phyloP scores from a whole-genome alignment of 129 eudicot species.

The Rutidosis leptorrhynchoides region DNA sequence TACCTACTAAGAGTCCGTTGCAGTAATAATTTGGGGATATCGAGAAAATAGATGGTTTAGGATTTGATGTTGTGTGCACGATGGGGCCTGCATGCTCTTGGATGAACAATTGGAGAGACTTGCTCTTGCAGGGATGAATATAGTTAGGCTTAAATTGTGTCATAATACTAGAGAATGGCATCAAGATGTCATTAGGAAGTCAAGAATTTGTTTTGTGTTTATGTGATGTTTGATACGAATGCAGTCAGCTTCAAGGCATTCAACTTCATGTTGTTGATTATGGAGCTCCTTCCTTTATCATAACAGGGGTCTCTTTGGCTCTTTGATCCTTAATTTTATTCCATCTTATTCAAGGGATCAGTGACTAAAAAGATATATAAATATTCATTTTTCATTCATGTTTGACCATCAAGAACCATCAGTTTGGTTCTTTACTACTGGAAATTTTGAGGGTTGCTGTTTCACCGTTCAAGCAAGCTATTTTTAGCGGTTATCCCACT shows the following conservation, averaged over 20 bases:
- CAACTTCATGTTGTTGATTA: constrained; percentile 68
- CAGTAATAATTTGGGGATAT: constrained; percentile 38
- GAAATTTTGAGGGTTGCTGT: constrained; percentile 50
- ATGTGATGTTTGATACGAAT: constrained; percentile 78
- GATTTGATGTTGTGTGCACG: constrained; percentile 62
- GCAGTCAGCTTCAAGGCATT: constrained; percentile 74
- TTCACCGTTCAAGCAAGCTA: constrained; percentile 60
- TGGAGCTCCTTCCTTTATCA: constrained; percentile 63
- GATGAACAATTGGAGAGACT: constrained; percentile 52
- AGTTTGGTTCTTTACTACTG: constrained; percentile 59
- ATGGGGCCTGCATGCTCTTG: constrained; percentile 67
- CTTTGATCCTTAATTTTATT: not conserved
- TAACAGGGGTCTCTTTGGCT: constrained; percentile 57
- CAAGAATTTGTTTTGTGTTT: constrained; percentile 63
- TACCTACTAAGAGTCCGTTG: constrained; percentile 26
- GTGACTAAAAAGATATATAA: not conserved
- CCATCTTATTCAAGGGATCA: not conserved
- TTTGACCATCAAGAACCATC: constrained; percentile 53
- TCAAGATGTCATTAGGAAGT: constrained; percentile 52
- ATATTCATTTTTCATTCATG: not conserved
- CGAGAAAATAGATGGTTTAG: constrained; percentile 26
- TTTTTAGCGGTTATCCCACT: not conserved
- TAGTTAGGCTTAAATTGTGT: constrained; percentile 77
- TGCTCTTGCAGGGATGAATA: constrained; percentile 75
- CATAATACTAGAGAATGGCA: constrained; percentile 80